A percentile compares a stretch with the other conserved stretches of the same genome.
Evolutionary conservation across 2,329 filamentous ascomycete species (phyloP).

Genomic region (Cercospora sp.): DNA sequence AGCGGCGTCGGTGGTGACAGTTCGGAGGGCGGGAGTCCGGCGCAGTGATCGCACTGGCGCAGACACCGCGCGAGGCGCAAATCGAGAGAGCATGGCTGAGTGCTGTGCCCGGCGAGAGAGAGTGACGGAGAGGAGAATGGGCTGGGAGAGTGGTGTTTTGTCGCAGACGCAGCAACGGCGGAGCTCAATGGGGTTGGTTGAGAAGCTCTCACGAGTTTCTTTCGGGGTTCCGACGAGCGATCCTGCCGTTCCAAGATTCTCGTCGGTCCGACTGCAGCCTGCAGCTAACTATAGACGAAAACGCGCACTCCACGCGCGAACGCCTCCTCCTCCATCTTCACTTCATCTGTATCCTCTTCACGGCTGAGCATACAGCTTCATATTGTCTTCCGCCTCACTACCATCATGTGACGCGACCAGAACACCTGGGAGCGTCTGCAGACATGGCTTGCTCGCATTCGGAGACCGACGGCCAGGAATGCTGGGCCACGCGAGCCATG

Average conservation of each 20-base stretch:
- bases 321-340: neutral
- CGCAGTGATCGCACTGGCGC: constrained; percentile 36
- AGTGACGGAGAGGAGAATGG: constrained; percentile 9
- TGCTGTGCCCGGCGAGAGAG: constrained; percentile 10
- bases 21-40: constrained; percentile 55
- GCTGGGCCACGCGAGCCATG: neutral
- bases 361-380: neutral
- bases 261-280: constrained; percentile 5
- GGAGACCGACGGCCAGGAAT: neutral
- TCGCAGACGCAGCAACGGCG: neutral
- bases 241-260: neutral
- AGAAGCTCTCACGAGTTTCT: constrained; percentile 6
- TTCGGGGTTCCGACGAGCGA: constrained; percentile 2
- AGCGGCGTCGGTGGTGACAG: constrained; percentile 93
- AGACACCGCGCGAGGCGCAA: constrained; percentile 39
- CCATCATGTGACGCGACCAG: neutral
- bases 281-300: neutral
- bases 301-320: neutral
- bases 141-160: constrained; percentile 4
- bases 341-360: neutral
- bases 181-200: constrained; percentile 13
- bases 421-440: neutral
- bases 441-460: neutral
- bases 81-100: constrained; percentile 39
- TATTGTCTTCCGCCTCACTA: too few relatives aligned